Conservation (phyloP, 1,284 basidiomycete species). For the Phellopilus nigrolimitatus region DNA sequence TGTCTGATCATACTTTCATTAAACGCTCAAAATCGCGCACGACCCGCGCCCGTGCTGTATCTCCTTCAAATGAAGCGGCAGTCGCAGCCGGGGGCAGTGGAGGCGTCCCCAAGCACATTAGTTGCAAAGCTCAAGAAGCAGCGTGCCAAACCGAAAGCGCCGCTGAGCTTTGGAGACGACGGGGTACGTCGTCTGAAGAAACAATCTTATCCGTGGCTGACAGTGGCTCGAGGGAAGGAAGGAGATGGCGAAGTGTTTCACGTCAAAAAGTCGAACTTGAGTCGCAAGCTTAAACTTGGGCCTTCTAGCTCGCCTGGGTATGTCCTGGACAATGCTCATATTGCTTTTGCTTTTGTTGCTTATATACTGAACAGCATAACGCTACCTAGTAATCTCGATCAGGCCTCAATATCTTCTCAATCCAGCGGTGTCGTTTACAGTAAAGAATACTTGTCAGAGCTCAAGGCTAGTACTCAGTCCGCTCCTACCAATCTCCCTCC, state of each 20-base stretch:
- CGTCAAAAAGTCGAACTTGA: slow-evolving; percentile 73
- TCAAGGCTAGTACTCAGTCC: slow-evolving; percentile 77
- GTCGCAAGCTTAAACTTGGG: slow-evolving; percentile 56
- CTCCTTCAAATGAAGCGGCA: slow-evolving; percentile 26
- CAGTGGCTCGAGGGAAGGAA: slow-evolving; percentile 38
- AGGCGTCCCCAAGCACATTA: slow-evolving; percentile 51
- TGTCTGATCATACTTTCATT: slow-evolving; percentile 10
- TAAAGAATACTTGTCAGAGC: slow-evolving; percentile 71
- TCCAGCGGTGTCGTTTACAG: slow-evolving; percentile 62
- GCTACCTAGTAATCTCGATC: slow-evolving; percentile 42
- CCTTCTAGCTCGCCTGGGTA: slow-evolving; percentile 43
- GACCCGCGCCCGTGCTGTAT: slow-evolving; percentile 15
- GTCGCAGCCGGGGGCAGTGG: slow-evolving; percentile 20
- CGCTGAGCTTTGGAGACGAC: slow-evolving; percentile 81
- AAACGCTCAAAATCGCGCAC: slow-evolving; percentile 25
- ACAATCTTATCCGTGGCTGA: slow-evolving; percentile 21
- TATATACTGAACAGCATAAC: slow-evolving; percentile 24
- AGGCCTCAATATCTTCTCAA: slow-evolving; percentile 45
- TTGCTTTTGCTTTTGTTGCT: not conserved
- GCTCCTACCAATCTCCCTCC: slow-evolving; percentile 41
- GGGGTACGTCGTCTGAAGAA: slow-evolving; percentile 47
- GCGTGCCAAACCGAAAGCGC: slow-evolving; percentile 54
- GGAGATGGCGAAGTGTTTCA: slow-evolving; percentile 60
- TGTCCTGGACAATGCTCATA: slow-evolving; percentile 7
- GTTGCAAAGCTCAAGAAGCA: slow-evolving; percentile 67